Conservation (phyloP, 2,329 filamentous ascomycete species). For the Lachnellula cervina region DNA sequence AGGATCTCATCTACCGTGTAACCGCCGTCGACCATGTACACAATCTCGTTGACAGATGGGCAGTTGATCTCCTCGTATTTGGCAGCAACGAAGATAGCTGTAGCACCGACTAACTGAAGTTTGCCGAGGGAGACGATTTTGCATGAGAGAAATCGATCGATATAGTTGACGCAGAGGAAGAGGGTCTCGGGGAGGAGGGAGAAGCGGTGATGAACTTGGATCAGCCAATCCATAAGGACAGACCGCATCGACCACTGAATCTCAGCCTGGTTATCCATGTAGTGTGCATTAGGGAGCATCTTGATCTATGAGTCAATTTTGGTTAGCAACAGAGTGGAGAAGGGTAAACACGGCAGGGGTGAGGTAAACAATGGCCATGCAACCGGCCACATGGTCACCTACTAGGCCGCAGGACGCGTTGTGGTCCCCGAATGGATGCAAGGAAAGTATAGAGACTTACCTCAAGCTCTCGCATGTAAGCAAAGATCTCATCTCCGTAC, state of each 20-base stretch:
- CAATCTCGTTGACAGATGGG: slow-evolving; percentile 88
- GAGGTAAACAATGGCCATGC: slow-evolving; percentile 19
- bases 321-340: slow-evolving; percentile 27
- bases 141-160: slow-evolving; percentile 90
- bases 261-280: slow-evolving; percentile 97
- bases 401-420: slow-evolving; percentile 7
- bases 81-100: slow-evolving; percentile 89
- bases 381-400: slow-evolving; percentile 8
- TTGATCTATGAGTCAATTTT: slow-evolving; percentile 48
- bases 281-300: slow-evolving; percentile 83
- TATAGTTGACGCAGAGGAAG: slow-evolving; percentile 93
- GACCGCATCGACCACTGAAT: slow-evolving; percentile 99
- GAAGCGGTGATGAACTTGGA: slow-evolving; percentile 93
- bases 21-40: slow-evolving; percentile 95
- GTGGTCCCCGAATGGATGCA: not conserved
- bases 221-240: slow-evolving; percentile 95
- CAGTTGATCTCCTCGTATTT: slow-evolving; percentile 99
- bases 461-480: slow-evolving; percentile 86
- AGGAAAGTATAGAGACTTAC: slow-evolving; percentile 40
- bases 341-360: slow-evolving; percentile 6
- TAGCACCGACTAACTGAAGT: slow-evolving; percentile 91
- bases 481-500: slow-evolving; percentile 93
- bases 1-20: slow-evolving; percentile 89
- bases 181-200: slow-evolving; percentile 87
- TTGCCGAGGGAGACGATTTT: slow-evolving; percentile 95